Evolutionary conservation across 2,329 filamentous ascomycete species (phyloP).

Genomic region (Exophiala calicioides): DNA sequence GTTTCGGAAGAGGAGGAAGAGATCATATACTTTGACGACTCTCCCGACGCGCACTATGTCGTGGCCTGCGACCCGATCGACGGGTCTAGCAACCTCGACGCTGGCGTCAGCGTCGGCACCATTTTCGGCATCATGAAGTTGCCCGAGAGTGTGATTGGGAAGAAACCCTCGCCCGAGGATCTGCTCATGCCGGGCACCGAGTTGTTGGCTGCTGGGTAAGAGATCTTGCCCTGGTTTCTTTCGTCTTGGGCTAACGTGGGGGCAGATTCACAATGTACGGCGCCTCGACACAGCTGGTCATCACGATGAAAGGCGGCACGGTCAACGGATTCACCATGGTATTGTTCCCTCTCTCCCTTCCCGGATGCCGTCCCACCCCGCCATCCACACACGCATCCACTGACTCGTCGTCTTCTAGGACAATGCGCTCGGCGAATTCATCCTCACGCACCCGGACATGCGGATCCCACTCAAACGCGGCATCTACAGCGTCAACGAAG

Average conservation of each 20-base stretch:
- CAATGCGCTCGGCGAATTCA: constrained; percentile 96
- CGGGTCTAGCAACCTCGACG: constrained; percentile 95
- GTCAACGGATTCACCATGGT: constrained; percentile 95
- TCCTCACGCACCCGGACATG: constrained; percentile 96
- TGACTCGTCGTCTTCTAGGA: constrained; percentile 51
- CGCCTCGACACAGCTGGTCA: constrained; percentile 90
- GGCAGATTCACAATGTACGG: constrained; percentile 99
- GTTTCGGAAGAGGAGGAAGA: constrained; percentile 99
- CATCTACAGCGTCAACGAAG: constrained; percentile 99
- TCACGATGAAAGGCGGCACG: constrained; percentile 88
- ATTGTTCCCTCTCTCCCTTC: neutral
- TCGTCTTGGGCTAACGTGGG: constrained; percentile 3
- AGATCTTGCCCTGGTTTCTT: too few relatives aligned
- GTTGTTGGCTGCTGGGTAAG: constrained; percentile 64
- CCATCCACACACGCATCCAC: neutral
- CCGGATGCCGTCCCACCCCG: neutral
- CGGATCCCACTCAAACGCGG: constrained; percentile 72
- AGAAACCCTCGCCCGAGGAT: constrained; percentile 67
- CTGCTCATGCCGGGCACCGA: constrained; percentile 87
- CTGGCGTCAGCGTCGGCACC: constrained; percentile 86
- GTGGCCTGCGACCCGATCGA: constrained; percentile 98
- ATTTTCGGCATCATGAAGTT: constrained; percentile 96
- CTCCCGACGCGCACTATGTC: constrained; percentile 77
- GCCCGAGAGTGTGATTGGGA: constrained; percentile 61
- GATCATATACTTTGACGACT: constrained; percentile 78